phyloP scores from a whole-genome alignment of 257 asterid genomes.

The Jacaranda copaia region DNA sequence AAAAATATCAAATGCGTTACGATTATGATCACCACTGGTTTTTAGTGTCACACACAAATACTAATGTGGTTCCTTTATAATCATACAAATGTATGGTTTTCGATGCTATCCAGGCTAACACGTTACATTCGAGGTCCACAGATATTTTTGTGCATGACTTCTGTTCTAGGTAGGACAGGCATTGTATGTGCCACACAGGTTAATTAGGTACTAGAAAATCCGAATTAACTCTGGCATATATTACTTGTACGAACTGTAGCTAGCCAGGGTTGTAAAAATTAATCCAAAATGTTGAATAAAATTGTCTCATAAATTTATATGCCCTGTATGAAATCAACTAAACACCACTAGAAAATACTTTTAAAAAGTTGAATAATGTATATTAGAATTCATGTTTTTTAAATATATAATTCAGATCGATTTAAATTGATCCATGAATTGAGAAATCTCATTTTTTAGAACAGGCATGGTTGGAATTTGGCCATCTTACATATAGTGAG shows the following conservation, averaged over 20 bases:
- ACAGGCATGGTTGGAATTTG: too few relatives aligned
- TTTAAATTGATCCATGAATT: too few relatives aligned
- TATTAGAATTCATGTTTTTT: too few relatives aligned
- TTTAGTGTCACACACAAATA: neutral
- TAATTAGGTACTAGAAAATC: too few relatives aligned
- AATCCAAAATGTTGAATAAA: slow-evolving; percentile 15
- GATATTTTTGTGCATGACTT: neutral
- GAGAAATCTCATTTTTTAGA: too few relatives aligned
- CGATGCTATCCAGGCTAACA: neutral
- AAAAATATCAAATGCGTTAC: too few relatives aligned
- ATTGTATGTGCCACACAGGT: neutral
- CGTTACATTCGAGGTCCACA: slow-evolving; percentile 19
- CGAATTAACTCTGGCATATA: too few relatives aligned
- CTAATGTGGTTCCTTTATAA: slow-evolving; percentile 17
- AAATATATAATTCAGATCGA: too few relatives aligned
- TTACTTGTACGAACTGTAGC: too few relatives aligned
- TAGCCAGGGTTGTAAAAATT: too few relatives aligned
- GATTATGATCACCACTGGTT: neutral
- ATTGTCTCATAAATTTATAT: neutral
- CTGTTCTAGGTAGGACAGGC: neutral
- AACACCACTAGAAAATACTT: neutral
- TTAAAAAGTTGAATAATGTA: too few relatives aligned
- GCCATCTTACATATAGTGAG: too few relatives aligned
- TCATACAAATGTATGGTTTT: slow-evolving; percentile 29
- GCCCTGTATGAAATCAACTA: neutral